phyloP scores from a whole-genome alignment of 2,329 filamentous ascomycete species.

The Sporothrix brunneoviolacea region DNA sequence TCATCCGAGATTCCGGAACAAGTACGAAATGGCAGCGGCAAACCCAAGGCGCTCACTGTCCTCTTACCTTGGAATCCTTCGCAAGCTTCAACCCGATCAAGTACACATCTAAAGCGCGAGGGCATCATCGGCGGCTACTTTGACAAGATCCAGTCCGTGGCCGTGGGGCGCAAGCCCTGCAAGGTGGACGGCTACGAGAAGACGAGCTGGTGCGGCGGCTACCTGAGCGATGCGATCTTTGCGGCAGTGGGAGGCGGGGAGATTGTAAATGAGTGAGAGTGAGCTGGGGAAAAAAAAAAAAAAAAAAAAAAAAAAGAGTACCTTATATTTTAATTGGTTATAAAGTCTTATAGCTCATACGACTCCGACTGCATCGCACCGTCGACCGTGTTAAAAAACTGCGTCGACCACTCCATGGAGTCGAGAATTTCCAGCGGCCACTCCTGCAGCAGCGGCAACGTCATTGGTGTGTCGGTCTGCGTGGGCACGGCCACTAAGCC shows the following conservation, averaged over 20 bases:
- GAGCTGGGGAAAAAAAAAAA: too few relatives aligned
- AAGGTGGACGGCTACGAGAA: constrained; percentile 8
- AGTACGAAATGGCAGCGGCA: too few relatives aligned
- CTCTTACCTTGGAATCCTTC: too few relatives aligned
- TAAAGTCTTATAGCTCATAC: too few relatives aligned
- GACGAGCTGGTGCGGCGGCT: constrained; percentile 3
- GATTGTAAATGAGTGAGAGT: too few relatives aligned
- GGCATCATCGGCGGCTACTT: constrained; percentile 32
- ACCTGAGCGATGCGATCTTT: constrained; percentile 7
- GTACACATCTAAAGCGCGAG: too few relatives aligned
- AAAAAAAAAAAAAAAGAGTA: too few relatives aligned
- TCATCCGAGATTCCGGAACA: too few relatives aligned
- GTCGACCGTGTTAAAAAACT: constrained; percentile 19
- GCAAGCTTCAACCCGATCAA: too few relatives aligned
- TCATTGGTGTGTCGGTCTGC: background rate
- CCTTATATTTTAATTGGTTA: too few relatives aligned
- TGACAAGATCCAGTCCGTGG: constrained; percentile 18
- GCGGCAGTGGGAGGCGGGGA: constrained; percentile 5
- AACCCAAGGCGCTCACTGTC: too few relatives aligned
- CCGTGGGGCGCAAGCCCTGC: constrained; percentile 19
- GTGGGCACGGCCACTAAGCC: background rate
- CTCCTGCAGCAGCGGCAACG: background rate
- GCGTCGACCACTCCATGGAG: constrained; percentile 25
- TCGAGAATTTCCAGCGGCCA: constrained; percentile 25
- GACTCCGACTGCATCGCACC: background rate